Evolutionary conservation across 1,139 yeast species (phyloP), one percentile per base, ranked within the genome.

Genomic region (Eremothecium coryli): DNA sequence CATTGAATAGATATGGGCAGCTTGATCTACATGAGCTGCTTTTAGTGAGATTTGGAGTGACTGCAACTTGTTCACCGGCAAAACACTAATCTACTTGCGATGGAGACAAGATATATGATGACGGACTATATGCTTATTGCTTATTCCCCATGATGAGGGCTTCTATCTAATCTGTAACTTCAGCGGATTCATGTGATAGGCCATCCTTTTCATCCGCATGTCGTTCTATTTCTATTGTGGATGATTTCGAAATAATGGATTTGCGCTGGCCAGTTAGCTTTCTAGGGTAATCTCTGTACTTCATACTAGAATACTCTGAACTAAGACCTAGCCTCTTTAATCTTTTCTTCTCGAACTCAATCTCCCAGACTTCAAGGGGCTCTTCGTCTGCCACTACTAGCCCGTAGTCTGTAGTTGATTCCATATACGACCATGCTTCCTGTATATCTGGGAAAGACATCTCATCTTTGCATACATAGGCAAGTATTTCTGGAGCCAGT

Each of bases 401-500:
- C 0, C 88, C 88, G 46, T 70, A 79, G 33, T 76, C 82, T 1
- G 61, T 52, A 0, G 81, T 76, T 2, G 58, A 53, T 26, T 56
- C 59, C 45, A 77, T 58, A 13, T 71, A 50, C 7, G 55, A 54
- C 39, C 70, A 68, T 0, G 80, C 79, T 15, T 58, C 57, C 1
- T 59, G 64, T n/a, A 65, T 44, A 11, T 62, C 47, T 8, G 35
- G 30, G 4, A 62, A 44, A 0, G 50, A 41, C 46, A 66, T 49
- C 41, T 76, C 80, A 9, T 68, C 67, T 56, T 66, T 64, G 3
- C 72, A 67, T 31, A 76, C 46, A 27, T 73, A 54, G 6, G 73
- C 57, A 5, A 77, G 65, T 5, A 79, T 54, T 45, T 80, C 88
- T 29, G 80, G 78, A 9, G 82, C 76, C 16, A 80, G 53, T 0